Evolutionary conservation across 179 eudicot genomes (phyloP), one percentile per base, ranked within the genome.

Genomic region (Camellia oleifera): DNA sequence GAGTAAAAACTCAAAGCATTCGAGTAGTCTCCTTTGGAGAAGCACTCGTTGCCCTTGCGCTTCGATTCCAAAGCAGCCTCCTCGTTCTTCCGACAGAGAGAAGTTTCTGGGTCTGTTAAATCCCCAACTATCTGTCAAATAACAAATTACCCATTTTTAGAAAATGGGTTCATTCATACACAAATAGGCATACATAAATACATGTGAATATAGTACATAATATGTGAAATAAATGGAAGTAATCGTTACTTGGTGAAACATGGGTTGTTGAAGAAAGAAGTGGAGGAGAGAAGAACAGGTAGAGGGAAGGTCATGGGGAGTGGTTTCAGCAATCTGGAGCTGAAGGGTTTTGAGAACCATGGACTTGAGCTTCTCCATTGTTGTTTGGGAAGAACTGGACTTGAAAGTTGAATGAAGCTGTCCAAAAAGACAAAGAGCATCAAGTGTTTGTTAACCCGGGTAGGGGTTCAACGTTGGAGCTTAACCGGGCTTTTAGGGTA

Each of bases 61-160:
- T 91, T 92, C 18, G 87, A 83, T 79, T 90, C 92, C 84, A 90
- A 74, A 77, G 94, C 94, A 86, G 85, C 81, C 68, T 86, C 88
- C 79, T 85, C 85, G 82, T 86, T 85, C 91, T 94, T 94, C 58
- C 86, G 74, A 76, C 93, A 92, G 18, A 92, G 79, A 23, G 82
- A 86, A 81, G 75, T 73, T 78, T 93, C 87, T 62, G 88, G 83
- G 86, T 85, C 87, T 53, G 91, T 87, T 82, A 95, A 88, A 78
- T 93, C 97, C 72, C 88, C 78, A 80, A 93, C 79, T 81, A 89
- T 82, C 97, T 95, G 88, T 61, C 7, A 60, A 48, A 14, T 18
- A 52, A 18, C 0, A 77, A 44, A 44, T 45, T 48, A 75, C 3
- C 32, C 57, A 61, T 75, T 64, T 10, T 44, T 45, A n/a, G 4